Conservation (phyloP, 2,329 filamentous ascomycete species). For the Xylariomycetidae sp. region DNA sequence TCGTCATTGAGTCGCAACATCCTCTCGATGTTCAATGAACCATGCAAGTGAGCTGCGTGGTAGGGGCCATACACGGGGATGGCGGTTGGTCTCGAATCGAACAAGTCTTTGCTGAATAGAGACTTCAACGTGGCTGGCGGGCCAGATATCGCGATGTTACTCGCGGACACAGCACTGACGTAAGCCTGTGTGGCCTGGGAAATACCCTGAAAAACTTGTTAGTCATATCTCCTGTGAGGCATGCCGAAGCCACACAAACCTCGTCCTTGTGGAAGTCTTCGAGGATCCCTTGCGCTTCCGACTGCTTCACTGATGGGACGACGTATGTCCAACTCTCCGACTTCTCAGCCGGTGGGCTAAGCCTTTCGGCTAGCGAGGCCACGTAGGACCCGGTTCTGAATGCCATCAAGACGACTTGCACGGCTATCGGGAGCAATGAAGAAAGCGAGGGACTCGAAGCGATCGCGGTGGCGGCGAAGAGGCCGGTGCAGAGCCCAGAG, state of each 20-base stretch:
- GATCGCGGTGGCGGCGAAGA: slow-evolving; percentile 63
- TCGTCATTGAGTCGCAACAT: slow-evolving; percentile 39
- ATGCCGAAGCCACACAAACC: no score
- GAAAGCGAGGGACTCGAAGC: slow-evolving; percentile 57
- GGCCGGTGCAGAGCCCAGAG: slow-evolving; percentile 62
- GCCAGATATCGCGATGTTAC: slow-evolving; percentile 47
- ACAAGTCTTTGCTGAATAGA: slow-evolving; percentile 34
- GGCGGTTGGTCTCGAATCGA: slow-evolving; percentile 36
- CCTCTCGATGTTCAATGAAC: slow-evolving; percentile 34
- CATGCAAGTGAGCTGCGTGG: slow-evolving; percentile 49
- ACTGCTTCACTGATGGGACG: slow-evolving; percentile 49
- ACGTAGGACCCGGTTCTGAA: slow-evolving; percentile 59
- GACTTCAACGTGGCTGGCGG: slow-evolving; percentile 42
- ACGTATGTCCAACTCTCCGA: slow-evolving; percentile 63
- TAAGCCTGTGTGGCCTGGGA: slow-evolving; percentile 43
- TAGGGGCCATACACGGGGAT: slow-evolving; percentile 52
- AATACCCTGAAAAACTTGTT: slow-evolving; percentile 29
- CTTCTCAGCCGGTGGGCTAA: slow-evolving; percentile 32
- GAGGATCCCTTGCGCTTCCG: slow-evolving; percentile 44
- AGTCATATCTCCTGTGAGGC: no score
- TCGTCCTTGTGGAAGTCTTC: slow-evolving; percentile 52
- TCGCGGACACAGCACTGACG: slow-evolving; percentile 45
- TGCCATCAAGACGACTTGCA: slow-evolving; percentile 59
- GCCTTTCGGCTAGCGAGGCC: slow-evolving; percentile 39
- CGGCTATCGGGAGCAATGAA: slow-evolving; percentile 54